Conservation (phyloP, 2,329 filamentous ascomycete species). For the Sclerotinia sclerotiorum region DNA sequence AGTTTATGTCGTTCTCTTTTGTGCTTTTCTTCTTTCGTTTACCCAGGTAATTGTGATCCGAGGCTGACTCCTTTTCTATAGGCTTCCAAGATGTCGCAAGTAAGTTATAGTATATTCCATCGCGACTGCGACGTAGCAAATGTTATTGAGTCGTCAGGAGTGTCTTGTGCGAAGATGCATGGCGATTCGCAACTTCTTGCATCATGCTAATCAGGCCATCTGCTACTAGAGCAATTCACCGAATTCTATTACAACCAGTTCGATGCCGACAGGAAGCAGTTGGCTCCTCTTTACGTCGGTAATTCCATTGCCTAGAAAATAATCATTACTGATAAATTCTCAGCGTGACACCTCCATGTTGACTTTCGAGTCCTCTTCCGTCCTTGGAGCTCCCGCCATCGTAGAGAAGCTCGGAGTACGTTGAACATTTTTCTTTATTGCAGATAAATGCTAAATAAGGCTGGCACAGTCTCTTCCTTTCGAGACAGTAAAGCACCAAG, state of each 20-base stretch:
- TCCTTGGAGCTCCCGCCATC: constrained; percentile 65
- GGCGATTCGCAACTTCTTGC: constrained; percentile 13
- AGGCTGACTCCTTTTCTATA: constrained; percentile 34
- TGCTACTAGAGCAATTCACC: constrained; percentile 74
- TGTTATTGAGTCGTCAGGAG: neutral
- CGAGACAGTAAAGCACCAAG: constrained; percentile 74
- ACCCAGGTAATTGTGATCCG: constrained; percentile 1
- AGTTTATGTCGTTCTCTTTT: neutral
- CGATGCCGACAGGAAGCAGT: constrained; percentile 65
- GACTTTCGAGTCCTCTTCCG: constrained; percentile 77
- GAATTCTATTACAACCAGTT: constrained; percentile 89
- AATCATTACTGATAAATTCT: constrained; percentile 31
- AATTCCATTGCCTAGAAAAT: constrained; percentile 23
- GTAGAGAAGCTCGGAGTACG: constrained; percentile 78
- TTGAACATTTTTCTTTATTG: neutral
- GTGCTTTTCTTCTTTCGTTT: neutral
- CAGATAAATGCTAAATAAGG: constrained; percentile 24
- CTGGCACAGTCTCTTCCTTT: constrained; percentile 69
- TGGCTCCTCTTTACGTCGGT: constrained; percentile 78
- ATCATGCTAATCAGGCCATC: constrained; percentile 28
- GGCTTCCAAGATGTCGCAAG: constrained; percentile 46
- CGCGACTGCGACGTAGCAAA: neutral
- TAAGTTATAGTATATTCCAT: constrained; percentile 36
- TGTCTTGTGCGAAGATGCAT: neutral
- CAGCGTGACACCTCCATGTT: constrained; percentile 86